Percentiles rank a stretch among this genome's conserved stretches.
Conservation (phyloP, 2,329 filamentous ascomycete species). For the Colletotrichum plurivorum region DNA sequence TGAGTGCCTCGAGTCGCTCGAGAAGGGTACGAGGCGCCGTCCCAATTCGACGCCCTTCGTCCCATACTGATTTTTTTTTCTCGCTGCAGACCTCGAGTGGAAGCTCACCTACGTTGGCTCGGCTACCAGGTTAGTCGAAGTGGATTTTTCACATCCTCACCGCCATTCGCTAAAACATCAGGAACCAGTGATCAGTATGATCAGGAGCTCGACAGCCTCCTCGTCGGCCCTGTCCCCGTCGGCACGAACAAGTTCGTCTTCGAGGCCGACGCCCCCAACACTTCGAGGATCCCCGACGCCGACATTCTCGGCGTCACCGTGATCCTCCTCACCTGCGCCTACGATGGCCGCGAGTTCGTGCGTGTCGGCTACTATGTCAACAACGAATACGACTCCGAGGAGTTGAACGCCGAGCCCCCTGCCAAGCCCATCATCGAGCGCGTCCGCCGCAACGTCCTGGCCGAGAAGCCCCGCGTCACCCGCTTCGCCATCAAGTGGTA, state of each 20-base stretch:
- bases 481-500: slow-evolving; percentile 99
- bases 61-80: slow-evolving; percentile 8
- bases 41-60: neutral
- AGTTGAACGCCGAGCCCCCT: slow-evolving; percentile 89
- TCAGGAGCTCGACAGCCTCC: slow-evolving; percentile 96
- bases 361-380: slow-evolving; percentile 99
- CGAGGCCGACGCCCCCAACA: slow-evolving; percentile 93
- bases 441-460: slow-evolving; percentile 91
- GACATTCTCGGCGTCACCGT: slow-evolving; percentile 98
- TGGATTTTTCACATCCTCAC: slow-evolving; percentile 42
- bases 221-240: slow-evolving; percentile 97
- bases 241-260: slow-evolving; percentile 99
- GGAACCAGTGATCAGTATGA: slow-evolving; percentile 89
- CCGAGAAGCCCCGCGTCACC: slow-evolving; percentile 97
- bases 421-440: slow-evolving; percentile 94
- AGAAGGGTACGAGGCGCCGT: slow-evolving; percentile 77
- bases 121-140: slow-evolving; percentile 85
- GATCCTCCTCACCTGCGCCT: slow-evolving; percentile 94
- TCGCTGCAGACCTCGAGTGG: slow-evolving; percentile 89
- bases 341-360: slow-evolving; percentile 96
- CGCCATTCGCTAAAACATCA: slow-evolving; percentile 32
- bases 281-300: slow-evolving; percentile 89
- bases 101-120: slow-evolving; percentile 99
- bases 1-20: slow-evolving; percentile 93
- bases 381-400: slow-evolving; percentile 97